Percentiles rank a stretch among this genome's conserved stretches.
Evolutionary conservation across 2,329 filamentous ascomycete species (phyloP).

Genomic region (Diaporthe batatas): DNA sequence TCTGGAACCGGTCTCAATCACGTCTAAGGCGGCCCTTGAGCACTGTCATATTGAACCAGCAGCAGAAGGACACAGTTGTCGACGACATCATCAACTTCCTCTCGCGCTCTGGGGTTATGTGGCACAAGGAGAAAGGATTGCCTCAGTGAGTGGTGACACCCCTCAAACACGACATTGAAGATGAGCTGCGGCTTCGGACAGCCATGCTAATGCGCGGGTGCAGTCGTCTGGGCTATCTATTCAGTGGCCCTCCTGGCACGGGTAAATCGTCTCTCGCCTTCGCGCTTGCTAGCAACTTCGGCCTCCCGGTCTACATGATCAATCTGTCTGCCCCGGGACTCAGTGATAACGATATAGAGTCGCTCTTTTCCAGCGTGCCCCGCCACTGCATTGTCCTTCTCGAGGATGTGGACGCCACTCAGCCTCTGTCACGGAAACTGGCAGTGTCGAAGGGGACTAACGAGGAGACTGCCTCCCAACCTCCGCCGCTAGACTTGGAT

Average conservation of each 20-base stretch:
- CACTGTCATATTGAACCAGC: constrained; percentile 37
- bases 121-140: constrained; percentile 40
- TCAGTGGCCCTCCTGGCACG: constrained; percentile 40
- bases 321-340: constrained; percentile 31
- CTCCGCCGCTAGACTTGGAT: not conserved
- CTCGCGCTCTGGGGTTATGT: constrained; percentile 31
- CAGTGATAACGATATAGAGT: constrained; percentile 35
- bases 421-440: constrained; percentile 20
- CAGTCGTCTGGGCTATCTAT: constrained; percentile 38
- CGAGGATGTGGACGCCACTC: constrained; percentile 40
- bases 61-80: constrained; percentile 35
- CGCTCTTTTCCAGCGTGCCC: constrained; percentile 32
- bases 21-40: constrained; percentile 25
- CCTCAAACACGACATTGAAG: not conserved
- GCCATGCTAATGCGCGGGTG: not conserved
- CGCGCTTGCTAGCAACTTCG: constrained; percentile 37
- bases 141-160: constrained; percentile 19
- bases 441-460: not conserved
- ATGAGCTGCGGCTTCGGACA: not conserved
- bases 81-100: constrained; percentile 37
- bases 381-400: constrained; percentile 38
- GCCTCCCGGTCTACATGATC: constrained; percentile 40
- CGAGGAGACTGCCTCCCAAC: not conserved
- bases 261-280: constrained; percentile 40
- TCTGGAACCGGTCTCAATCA: constrained; percentile 5